Evolutionary conservation across 108 stramenopile species (phyloP).

Genomic region (Epithemia pelagica): DNA sequence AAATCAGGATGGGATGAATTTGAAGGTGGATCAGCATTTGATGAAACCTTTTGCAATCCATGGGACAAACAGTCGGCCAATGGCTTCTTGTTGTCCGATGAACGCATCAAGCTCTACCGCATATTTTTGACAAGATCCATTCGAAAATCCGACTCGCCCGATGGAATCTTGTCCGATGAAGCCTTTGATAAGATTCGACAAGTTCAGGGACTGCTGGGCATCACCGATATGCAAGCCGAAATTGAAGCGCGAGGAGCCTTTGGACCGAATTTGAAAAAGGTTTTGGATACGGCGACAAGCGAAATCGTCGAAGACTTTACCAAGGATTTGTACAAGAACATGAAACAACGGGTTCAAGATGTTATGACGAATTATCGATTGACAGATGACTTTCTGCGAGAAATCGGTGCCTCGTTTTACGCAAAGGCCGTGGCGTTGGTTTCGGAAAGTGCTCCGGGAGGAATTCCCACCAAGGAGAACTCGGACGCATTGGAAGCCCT

Average conservation of each 20-base stretch:
- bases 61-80: constrained; percentile 55
- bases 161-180: constrained; percentile 61
- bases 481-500: constrained; percentile 50
- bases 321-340: constrained; percentile 49
- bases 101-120: constrained; percentile 66
- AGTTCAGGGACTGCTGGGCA: constrained; percentile 58
- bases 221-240: constrained; percentile 60
- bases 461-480: constrained; percentile 61
- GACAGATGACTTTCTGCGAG: constrained; percentile 51
- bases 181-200: constrained; percentile 34
- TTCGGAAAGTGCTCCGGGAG: constrained; percentile 49
- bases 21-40: constrained; percentile 40
- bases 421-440: constrained; percentile 46
- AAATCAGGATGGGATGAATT: constrained; percentile 69
- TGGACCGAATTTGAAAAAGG: constrained; percentile 68
- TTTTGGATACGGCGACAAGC: constrained; percentile 36
- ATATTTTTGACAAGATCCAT: constrained; percentile 61
- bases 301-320: constrained; percentile 71
- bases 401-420: constrained; percentile 54
- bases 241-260: constrained; percentile 47
- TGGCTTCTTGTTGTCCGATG: constrained; percentile 48
- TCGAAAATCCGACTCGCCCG: constrained; percentile 28
- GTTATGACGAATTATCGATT: constrained; percentile 43
- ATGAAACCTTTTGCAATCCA: constrained; percentile 67
- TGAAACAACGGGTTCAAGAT: constrained; percentile 48